These are phyloP conservation scores for Pachysandra terminalis DNA, from an alignment of 164 flowering plant genomes.

Conservation along the genomic window DNA sequence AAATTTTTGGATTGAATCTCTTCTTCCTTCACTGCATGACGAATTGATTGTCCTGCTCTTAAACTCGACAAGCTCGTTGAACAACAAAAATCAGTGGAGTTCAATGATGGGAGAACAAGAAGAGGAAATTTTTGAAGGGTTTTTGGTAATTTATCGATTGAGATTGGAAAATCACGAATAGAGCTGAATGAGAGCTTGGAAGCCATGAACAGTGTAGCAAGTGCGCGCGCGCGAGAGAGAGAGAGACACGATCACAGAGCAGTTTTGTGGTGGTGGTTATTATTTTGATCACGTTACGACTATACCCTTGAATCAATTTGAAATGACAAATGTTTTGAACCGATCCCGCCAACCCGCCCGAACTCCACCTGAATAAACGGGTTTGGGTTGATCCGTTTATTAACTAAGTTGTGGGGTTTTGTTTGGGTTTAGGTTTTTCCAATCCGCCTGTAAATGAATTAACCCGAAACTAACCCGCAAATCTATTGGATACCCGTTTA, in stretches of 20 bases:
- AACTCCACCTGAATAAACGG: too few species aligned
- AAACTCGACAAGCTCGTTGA: conserved; percentile 19
- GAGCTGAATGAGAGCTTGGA: conserved; percentile 23
- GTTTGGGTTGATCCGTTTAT: too few species aligned
- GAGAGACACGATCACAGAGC: neutral
- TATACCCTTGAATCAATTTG: neutral
- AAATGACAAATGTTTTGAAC: too few species aligned
- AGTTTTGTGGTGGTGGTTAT: neutral
- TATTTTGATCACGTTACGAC: neutral
- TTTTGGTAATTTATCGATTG: conserved; percentile 19
- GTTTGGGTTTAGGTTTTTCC: too few species aligned
- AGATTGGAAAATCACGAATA: conserved; percentile 14
- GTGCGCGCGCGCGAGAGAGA: neutral
- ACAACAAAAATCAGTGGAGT: conserved; percentile 6
- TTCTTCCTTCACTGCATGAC: conserved; percentile 45
- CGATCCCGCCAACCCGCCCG: too few species aligned
- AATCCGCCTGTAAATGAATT: too few species aligned
- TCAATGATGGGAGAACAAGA: conserved; percentile 16
- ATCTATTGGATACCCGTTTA: too few species aligned
- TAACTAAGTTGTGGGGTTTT: too few species aligned
- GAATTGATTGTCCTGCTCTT: conserved; percentile 11
- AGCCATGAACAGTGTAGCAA: conserved; percentile 34
- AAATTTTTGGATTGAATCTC: conserved; percentile 25
- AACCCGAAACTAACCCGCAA: too few species aligned
- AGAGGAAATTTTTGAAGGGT: conserved; percentile 15